Conservation (phyloP, 495 filamentous ascomycete genomes). For the Penicillium egyptiacum region DNA sequence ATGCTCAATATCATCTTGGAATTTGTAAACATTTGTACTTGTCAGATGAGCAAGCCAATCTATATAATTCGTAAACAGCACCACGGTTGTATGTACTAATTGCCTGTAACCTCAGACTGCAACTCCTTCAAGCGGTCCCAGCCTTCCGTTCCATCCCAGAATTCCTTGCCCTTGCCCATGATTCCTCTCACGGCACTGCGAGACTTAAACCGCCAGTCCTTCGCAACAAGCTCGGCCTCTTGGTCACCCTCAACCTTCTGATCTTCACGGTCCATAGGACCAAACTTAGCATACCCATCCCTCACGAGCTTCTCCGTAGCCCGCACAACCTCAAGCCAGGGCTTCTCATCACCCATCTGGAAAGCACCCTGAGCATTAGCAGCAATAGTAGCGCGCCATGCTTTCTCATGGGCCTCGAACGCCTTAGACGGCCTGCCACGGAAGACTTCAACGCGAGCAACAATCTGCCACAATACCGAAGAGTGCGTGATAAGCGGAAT, state of each 20-base stretch:
- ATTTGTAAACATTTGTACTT: slow-evolving; percentile 1
- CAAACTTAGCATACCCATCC: slow-evolving; percentile 51
- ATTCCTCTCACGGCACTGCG: slow-evolving; percentile 78
- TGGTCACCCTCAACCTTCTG: slow-evolving; percentile 25
- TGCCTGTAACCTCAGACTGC: slow-evolving; percentile 41
- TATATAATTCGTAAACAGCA: slow-evolving; percentile 8
- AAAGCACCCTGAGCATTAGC: slow-evolving; percentile 50
- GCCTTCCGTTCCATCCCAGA: slow-evolving; percentile 74
- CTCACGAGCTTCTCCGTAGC: slow-evolving; percentile 50
- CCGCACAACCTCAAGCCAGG: slow-evolving; percentile 48
- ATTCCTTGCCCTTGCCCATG: slow-evolving; percentile 76
- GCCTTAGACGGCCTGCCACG: slow-evolving; percentile 64
- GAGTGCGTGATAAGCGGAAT: slow-evolving; percentile 81
- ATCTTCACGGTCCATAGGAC: slow-evolving; percentile 40
- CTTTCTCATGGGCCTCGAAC: slow-evolving; percentile 81
- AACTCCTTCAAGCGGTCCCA: slow-evolving; percentile 63
- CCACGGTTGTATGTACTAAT: slow-evolving; percentile 24
- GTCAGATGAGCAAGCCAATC: not conserved
- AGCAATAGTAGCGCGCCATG: slow-evolving; percentile 70
- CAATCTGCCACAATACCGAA: slow-evolving; percentile 69
- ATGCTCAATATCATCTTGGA: too few species aligned
- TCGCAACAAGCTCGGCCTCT: slow-evolving; percentile 45
- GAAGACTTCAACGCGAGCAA: slow-evolving; percentile 70
- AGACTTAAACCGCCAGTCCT: slow-evolving; percentile 83
- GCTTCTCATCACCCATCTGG: slow-evolving; percentile 51